A percentile compares a stretch with the other conserved stretches of the same genome.
These are phyloP conservation scores for Cyberlindnera xishuangbannaensis DNA, from an alignment of 805 yeast genomes.

Conservation along the genomic window DNA sequence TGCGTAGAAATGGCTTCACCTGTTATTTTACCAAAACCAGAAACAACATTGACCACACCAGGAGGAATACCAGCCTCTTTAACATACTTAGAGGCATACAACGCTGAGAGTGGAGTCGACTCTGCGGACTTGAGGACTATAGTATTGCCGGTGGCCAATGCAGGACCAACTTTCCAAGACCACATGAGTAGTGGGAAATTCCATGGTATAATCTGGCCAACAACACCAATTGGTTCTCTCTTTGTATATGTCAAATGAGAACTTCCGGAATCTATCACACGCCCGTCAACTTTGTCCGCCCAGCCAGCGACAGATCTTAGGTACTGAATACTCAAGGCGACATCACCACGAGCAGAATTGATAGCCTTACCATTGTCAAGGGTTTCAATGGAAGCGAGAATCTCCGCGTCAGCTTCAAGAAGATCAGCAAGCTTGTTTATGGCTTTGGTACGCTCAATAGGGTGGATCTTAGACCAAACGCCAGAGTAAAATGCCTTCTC, in stretches of 20 bases:
- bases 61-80: constrained; percentile 86
- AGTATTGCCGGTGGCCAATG: constrained; percentile 85
- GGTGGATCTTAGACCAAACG: constrained; percentile 75
- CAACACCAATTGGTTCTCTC: constrained; percentile 90
- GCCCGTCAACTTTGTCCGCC: constrained; percentile 83
- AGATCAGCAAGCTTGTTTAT: constrained; percentile 71
- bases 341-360: constrained; percentile 66
- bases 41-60: constrained; percentile 83
- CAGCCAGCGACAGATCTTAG: constrained; percentile 85
- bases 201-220: constrained; percentile 97
- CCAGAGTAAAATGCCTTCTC: constrained; percentile 60
- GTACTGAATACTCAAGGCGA: constrained; percentile 60
- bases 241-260: constrained; percentile 72
- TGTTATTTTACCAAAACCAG: constrained; percentile 81
- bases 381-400: constrained; percentile 75
- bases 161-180: constrained; percentile 94
- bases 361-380: constrained; percentile 87
- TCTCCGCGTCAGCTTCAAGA: constrained; percentile 65
- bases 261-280: constrained; percentile 66
- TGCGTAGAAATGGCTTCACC: constrained; percentile 79
- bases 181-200: constrained; percentile 93
- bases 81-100: constrained; percentile 62
- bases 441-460: constrained; percentile 57
- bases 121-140: constrained; percentile 88
- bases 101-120: constrained; percentile 85